phyloP scores from a whole-genome alignment of 805 yeast species.

The Yueomyces sp. region DNA sequence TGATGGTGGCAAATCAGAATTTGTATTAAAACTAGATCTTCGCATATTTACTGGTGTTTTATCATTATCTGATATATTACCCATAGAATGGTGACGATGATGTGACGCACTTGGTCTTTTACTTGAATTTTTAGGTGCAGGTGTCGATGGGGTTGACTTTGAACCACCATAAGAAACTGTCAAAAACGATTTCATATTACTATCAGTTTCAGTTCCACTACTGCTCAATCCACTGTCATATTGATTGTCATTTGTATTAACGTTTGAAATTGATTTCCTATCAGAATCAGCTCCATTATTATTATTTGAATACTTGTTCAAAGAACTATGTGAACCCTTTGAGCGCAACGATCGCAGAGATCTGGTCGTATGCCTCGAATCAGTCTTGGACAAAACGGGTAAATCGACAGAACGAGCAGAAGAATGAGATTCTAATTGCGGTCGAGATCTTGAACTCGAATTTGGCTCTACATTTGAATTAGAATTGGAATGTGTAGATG shows the following conservation, averaged over 20 bases:
- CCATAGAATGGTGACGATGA: neutral
- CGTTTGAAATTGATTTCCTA: neutral
- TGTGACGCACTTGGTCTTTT: conserved; percentile 6
- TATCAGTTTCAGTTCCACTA: neutral
- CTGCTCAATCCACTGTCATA: neutral
- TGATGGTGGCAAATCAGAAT: conserved; percentile 42
- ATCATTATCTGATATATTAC: neutral
- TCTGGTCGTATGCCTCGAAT: neutral
- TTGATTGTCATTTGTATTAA: neutral
- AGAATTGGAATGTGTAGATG: conserved; percentile 27
- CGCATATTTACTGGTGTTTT: conserved; percentile 3
- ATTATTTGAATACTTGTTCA: conserved; percentile 2
- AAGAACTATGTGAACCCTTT: conserved; percentile 1
- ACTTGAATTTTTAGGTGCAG: neutral
- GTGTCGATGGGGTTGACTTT: neutral
- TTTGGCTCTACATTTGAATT: conserved; percentile 34
- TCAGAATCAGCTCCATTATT: neutral
- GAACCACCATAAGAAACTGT: neutral
- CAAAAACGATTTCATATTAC: neutral
- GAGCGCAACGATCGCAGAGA: neutral
- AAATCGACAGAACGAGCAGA: conserved; percentile 4
- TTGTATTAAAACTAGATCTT: conserved; percentile 21
- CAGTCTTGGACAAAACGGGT: neutral
- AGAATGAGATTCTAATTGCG: conserved; percentile 20
- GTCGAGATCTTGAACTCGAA: conserved; percentile 18